Evolutionary conservation across 83 land plant genomes (phyloP), one percentile per base, ranked within the genome.

Genomic region (Thuja plicata): DNA sequence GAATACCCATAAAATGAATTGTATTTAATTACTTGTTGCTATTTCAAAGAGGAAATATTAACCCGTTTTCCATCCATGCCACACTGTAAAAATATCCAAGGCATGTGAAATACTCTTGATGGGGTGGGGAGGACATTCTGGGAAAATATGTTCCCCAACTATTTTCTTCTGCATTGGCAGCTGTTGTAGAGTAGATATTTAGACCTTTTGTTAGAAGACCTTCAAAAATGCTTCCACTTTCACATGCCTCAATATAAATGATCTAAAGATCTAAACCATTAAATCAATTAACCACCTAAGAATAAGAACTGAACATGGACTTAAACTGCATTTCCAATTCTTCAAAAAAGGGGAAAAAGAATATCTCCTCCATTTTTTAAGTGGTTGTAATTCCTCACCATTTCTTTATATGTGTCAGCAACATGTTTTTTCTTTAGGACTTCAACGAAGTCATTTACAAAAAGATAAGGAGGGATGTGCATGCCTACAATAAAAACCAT

Each of bases 101-200:
- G 87, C 93, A 92, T 38, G 93, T 92, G 84, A 87, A 82, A 83
- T 37, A 92, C 57, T 91, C 93, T 46, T 87, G 88, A 80, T 92
- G 93, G 45, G 99, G 97, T 24, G 99, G 34, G 21, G 98, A 96
- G 7, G 91, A 88, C 96, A 93, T 97, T 19, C 99, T 98, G 46
- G 98, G 98, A 87, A 98, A 97, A 83, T 97, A 97, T 8, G 97
- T 96, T 27, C 98, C 99, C 93, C 94, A 97, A 88, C 99, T 97
- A 86, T 94, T 96, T 92, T 97, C 99, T 80, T 91, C 92, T n/a
- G 99, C 99, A 90, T 96, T 96, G 1, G 99, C 94, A 35, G 99
- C 98, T 11, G 99, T 97, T 17, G 99, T 97, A n/a, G 94, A 98
- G 91, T 96, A 97, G n/a, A 97, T 92, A 85, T 94, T 93, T 81